Evolutionary conservation across 2,329 filamentous ascomycete genomes (phyloP).

Genomic region (Nothophoma quercina): DNA sequence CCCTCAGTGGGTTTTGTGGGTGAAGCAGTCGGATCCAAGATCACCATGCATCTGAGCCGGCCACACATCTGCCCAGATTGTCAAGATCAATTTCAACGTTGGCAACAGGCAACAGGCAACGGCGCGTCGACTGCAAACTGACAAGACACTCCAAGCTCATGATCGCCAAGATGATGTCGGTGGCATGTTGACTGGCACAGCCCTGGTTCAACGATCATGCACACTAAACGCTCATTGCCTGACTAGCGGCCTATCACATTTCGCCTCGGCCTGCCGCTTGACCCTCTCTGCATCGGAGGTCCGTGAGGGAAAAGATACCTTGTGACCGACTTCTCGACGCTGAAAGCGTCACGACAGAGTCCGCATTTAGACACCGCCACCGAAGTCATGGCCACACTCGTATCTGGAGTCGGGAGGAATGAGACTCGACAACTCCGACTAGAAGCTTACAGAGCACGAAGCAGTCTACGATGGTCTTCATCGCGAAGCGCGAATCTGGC

Average conservation of each 20-base stretch:
- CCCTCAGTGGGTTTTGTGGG: not conserved
- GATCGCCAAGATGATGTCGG: slow-evolving; percentile 18
- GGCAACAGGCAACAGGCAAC: not conserved
- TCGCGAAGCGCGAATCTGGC: slow-evolving; percentile 14
- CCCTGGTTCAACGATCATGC: slow-evolving; percentile 9
- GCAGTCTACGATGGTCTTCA: not conserved
- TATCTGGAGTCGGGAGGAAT: not conserved
- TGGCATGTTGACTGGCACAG: slow-evolving; percentile 7
- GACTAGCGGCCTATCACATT: slow-evolving; percentile 16
- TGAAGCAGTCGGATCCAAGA: not conserved
- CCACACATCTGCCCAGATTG: not conserved
- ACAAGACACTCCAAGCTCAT: slow-evolving; percentile 12
- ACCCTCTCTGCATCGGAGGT: slow-evolving; percentile 6
- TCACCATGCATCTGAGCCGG: not conserved
- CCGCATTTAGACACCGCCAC: slow-evolving; percentile 11
- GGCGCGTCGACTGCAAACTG: not conserved
- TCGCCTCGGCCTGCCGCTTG: slow-evolving; percentile 13
- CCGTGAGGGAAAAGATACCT: slow-evolving; percentile 1
- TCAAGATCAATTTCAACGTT: not conserved
- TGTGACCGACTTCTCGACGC: not conserved
- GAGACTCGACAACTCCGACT: not conserved
- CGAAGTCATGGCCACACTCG: not conserved
- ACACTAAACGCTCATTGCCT: slow-evolving; percentile 13
- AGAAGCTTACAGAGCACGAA: not conserved
- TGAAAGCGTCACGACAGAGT: slow-evolving; percentile 11